Percentiles rank a stretch among this genome's conserved stretches.
Conservation (phyloP, 2,329 filamentous ascomycete species). For the Podosphaera xanthii region DNA sequence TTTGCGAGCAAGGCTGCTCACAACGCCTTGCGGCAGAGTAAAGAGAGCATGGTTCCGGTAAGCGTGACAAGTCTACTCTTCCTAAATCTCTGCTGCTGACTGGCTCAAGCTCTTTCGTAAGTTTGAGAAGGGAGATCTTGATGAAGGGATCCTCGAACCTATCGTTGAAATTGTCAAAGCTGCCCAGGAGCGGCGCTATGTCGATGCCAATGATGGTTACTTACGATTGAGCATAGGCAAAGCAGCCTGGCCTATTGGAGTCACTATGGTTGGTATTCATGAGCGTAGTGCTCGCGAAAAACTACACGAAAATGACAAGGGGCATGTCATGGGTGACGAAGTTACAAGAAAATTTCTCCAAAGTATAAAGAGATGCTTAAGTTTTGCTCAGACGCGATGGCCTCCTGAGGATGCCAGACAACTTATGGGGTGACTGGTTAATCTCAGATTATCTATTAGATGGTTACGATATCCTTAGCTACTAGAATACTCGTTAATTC, state of each 20-base stretch:
- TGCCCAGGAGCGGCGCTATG: constrained; percentile 75
- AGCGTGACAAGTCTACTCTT: constrained; percentile 8
- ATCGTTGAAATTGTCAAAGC: constrained; percentile 81
- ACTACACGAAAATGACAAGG: constrained; percentile 65
- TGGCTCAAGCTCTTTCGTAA: constrained; percentile 51
- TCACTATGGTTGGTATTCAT: constrained; percentile 99
- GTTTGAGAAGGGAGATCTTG: constrained; percentile 60
- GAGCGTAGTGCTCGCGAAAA: constrained; percentile 91
- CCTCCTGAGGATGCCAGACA: constrained; percentile 80
- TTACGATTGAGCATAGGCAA: constrained; percentile 82
- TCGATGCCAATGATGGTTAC: constrained; percentile 92
- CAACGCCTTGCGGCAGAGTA: constrained; percentile 66
- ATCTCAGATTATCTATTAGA: background rate
- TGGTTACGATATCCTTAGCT: background rate
- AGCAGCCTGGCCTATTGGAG: constrained; percentile 94
- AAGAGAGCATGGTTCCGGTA: constrained; percentile 64
- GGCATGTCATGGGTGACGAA: constrained; percentile 94
- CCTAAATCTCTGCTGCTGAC: constrained; percentile 3
- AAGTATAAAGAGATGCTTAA: constrained; percentile 91
- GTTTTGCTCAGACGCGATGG: constrained; percentile 92
- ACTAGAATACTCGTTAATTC: background rate
- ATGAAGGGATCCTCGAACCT: constrained; percentile 56
- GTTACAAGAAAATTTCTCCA: constrained; percentile 87
- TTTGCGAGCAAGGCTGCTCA: constrained; percentile 63
- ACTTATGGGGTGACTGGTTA: constrained; percentile 47